Conservation (phyloP, 1,284 basidiomycete species). For the Pulchroboletus neoregius region DNA sequence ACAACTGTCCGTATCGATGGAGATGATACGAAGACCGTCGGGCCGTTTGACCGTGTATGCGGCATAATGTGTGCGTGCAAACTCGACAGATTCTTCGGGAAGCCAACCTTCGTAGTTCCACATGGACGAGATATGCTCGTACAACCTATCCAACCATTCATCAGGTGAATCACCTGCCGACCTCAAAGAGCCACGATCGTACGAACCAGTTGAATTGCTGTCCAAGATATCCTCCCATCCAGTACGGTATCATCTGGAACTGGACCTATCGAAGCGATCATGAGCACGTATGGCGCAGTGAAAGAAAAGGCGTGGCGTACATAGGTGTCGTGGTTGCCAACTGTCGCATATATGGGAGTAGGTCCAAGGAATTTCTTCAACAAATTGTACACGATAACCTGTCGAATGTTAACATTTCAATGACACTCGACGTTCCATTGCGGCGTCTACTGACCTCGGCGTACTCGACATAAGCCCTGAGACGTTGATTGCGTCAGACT, state of each 20-base stretch:
- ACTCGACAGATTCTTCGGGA: conserved; percentile 47
- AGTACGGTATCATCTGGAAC: conserved; percentile 61
- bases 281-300: neutral
- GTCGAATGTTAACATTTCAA: neutral
- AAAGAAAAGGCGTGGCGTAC: neutral
- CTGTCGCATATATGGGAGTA: conserved; percentile 60
- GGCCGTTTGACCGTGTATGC: conserved; percentile 62
- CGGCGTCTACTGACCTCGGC: conserved; percentile 41
- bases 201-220: conserved; percentile 63
- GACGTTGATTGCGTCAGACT: neutral
- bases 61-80: conserved; percentile 62
- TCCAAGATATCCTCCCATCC: conserved; percentile 48
- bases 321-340: conserved; percentile 71
- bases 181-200: conserved; percentile 34
- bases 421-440: neutral
- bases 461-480: conserved; percentile 45
- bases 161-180: neutral
- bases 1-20: conserved; percentile 73
- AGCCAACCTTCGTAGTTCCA: conserved; percentile 72
- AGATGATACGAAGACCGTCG: conserved; percentile 67
- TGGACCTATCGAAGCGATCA: conserved; percentile 30
- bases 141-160: conserved; percentile 58
- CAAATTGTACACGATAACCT: conserved; percentile 61
- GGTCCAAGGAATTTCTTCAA: conserved; percentile 53
- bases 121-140: conserved; percentile 59